A percentile compares a stretch with the other conserved stretches of the same genome.
These are phyloP conservation scores for Termitomyces sp. DNA, from an alignment of 768 basidiomycete genomes.

Conservation along the genomic window DNA sequence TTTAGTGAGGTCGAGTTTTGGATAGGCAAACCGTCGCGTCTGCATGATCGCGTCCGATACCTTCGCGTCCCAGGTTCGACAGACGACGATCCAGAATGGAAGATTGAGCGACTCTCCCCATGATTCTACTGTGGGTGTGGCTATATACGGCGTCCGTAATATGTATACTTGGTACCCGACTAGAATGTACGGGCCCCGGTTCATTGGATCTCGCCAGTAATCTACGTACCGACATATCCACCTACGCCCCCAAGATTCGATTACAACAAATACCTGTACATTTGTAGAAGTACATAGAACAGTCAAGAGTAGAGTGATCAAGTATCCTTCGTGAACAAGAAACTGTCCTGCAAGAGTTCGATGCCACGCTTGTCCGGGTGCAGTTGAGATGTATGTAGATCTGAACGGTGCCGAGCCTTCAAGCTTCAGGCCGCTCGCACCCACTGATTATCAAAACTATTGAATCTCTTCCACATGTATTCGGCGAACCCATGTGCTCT, in stretches of 20 bases:
- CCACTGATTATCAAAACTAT: not conserved
- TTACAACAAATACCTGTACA: not conserved
- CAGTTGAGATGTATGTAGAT: not conserved
- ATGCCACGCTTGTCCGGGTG: not conserved
- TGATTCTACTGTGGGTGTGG: conserved; percentile 28
- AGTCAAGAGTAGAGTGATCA: not conserved
- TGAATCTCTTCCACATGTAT: not conserved
- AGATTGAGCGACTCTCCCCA: conserved; percentile 76
- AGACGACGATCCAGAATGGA: conserved; percentile 63
- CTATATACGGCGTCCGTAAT: not conserved
- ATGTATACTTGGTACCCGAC: not conserved
- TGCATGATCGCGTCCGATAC: conserved; percentile 89
- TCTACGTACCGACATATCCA: no score
- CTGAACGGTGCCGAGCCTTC: not conserved
- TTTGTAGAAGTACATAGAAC: not conserved
- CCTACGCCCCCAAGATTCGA: no score
- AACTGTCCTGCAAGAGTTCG: not conserved
- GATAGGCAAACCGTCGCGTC: conserved; percentile 91
- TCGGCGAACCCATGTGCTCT: not conserved
- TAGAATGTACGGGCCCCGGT: not conserved
- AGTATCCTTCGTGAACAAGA: not conserved
- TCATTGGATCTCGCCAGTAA: not conserved
- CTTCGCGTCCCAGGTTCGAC: conserved; percentile 48
- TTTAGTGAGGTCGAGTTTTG: conserved; percentile 94
- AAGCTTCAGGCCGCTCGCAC: not conserved